Evolutionary conservation across 106 monocot genomes (phyloP).

Genomic region (Vanilla planifolia): DNA sequence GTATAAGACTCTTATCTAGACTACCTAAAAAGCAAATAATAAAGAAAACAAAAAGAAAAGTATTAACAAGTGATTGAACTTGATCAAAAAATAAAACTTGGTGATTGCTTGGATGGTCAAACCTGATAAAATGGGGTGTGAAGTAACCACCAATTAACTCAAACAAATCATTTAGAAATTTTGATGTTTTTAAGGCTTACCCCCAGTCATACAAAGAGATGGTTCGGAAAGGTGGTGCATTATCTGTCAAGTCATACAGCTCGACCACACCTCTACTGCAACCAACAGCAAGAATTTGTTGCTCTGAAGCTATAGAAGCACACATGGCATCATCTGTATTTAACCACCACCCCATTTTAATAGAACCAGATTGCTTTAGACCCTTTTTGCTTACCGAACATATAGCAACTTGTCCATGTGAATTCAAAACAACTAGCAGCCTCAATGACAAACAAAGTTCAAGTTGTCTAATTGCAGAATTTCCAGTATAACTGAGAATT

Average conservation of each 20-base stretch:
- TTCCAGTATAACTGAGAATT: constrained; percentile 18
- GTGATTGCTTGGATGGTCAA: neutral
- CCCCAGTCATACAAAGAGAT: constrained; percentile 97
- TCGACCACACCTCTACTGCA: constrained; percentile 83
- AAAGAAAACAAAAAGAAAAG: too few species aligned
- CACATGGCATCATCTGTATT: constrained; percentile 68
- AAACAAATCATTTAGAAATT: neutral
- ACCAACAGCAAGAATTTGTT: constrained; percentile 92
- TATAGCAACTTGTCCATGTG: constrained; percentile 61
- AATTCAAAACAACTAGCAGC: constrained; percentile 70
- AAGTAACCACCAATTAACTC: neutral
- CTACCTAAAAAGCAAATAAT: too few species aligned
- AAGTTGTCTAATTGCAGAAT: constrained; percentile 63
- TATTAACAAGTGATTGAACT: too few species aligned
- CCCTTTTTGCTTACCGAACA: constrained; percentile 88
- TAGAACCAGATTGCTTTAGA: constrained; percentile 45
- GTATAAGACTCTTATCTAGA: too few species aligned
- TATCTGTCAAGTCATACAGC: constrained; percentile 78
- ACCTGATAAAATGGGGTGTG: neutral
- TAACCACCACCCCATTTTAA: constrained; percentile 76
- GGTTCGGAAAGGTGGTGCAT: constrained; percentile 54
- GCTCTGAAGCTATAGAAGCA: constrained; percentile 79
- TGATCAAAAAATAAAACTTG: too few species aligned
- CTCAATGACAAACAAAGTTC: constrained; percentile 65
- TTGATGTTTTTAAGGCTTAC: constrained; percentile 30